Evolutionary conservation across 768 basidiomycete species (phyloP), one percentile per base, ranked within the genome.

Genomic region (Chalciporus piperatus): DNA sequence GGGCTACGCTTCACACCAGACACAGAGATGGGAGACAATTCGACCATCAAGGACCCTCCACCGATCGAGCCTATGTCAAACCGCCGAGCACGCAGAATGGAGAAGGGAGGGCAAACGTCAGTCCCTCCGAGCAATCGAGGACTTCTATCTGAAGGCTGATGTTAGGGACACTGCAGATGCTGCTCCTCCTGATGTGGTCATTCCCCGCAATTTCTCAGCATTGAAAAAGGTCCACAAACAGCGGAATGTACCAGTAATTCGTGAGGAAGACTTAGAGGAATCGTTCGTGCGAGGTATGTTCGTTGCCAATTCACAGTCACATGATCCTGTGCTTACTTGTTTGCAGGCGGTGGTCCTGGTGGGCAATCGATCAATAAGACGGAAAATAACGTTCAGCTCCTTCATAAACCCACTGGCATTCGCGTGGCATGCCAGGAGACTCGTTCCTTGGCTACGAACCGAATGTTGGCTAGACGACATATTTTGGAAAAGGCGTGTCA

Each of bases 331-430:
- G 17, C n/a, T 58, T 25, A 65, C 50, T 44, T 28, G 10, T 2
- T 43, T 23, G 10, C 62, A 93, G 92, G 92, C 41, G 85, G 89
- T 63, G 94, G 92, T 16, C 92, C 93, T 55, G 94, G 94, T 25
- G 94, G 94, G n/a, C 94, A 98, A 76, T 93, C 92, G 23, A 85
- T 96, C 66, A 96, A 98, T 76, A 98, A 97, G 74, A 92, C 91
- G 53, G 81, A 87, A 74, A 85, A 94, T 70, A 89, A 91, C 63
- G 93, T 96, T 23, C 92, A 93, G 64, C 75, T 98, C 25, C 72
- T 92, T 37, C 94, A 98, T 66, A 87, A 84, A 59, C 93, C 94
- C 2, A 92, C 90, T 17, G 90, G 92, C 6, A 76, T 95, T 45
- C 84, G 94, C 35, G 88, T 96, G 13, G 74, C 82, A 4, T 93